Base-by-base conservation (phyloP, 2,329 filamentous ascomycete species). In the Fusarium sp. region DNA sequence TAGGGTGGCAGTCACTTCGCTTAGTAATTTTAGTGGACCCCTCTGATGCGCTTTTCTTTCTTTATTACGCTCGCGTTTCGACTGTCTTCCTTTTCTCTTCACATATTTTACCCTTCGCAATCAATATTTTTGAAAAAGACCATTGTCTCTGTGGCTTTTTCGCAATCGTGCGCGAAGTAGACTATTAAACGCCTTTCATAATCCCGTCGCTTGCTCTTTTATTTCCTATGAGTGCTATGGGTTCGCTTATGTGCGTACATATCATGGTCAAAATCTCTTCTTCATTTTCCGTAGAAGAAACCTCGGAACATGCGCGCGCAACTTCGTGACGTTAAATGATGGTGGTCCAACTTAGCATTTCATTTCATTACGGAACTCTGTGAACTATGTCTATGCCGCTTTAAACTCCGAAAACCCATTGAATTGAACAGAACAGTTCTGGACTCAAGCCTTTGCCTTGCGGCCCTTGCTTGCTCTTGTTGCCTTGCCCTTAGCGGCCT, bases 191-290 rank as follows among this genome's bases (percentile, higher is more conserved):
- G 83, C 85, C 83, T 83, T 87, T 88, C 83, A 87, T 86, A 88
- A 88, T 88, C 85, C 83, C 81, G 79, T 80, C 78, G 79, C 81
- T 79, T 80, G 80, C 83, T 81, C 76, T 65, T 45, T 74, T 75
- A 74, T 71, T 74, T 72, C 72, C 71, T 67, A 78, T 79, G 83
- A 81, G 83, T 81, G 81, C 80, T 77, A 79, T 81, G 82, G 86
- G 85, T 88, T 88, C 86, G 86, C 86, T 81, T 88, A 85, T 86
- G 85, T 78, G 86, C 85, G 82, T 77, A 88, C 84, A 88, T 84
- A 39, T 44, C 49, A 65, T 54, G 2, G 41, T 46, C 41, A 19
- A 61, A 7, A 14, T 7, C 41, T 56, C 22, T 30, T 26, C 14
- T 14, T 49, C 35, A 7, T 49, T 24, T 14, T 17, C 15, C 7